These are phyloP conservation scores for Starmerella lactis-condensi DNA, from an alignment of 805 yeast species.

Conservation along the genomic window DNA sequence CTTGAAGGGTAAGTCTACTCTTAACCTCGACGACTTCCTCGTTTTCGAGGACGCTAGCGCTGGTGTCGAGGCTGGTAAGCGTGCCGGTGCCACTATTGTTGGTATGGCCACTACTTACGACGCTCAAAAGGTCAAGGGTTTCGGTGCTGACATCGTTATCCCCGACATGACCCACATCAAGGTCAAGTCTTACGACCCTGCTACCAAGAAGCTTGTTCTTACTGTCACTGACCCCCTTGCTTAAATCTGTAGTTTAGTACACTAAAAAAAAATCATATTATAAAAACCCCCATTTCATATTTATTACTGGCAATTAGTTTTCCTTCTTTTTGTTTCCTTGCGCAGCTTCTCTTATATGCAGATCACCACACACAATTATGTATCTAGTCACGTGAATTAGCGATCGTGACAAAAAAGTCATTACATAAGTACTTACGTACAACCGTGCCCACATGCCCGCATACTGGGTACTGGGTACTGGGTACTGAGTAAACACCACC, in stretches of 20 bases:
- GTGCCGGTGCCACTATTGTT: constrained; percentile 63
- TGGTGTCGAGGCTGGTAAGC: constrained; percentile 67
- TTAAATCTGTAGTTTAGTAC: constrained; percentile 1
- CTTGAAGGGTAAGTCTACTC: constrained; percentile 24
- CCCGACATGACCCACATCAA: constrained; percentile 47
- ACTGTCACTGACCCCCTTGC: constrained; percentile 15
- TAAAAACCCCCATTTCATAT: too few relatives aligned
- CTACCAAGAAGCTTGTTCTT: constrained; percentile 17
- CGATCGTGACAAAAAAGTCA: too few relatives aligned
- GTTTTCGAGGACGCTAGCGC: constrained; percentile 84
- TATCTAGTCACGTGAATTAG: too few relatives aligned
- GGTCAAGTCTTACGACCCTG: constrained; percentile 35
- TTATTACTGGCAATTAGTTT: too few relatives aligned
- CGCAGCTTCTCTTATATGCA: too few relatives aligned
- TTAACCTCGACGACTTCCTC: constrained; percentile 26
- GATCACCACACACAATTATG: too few relatives aligned
- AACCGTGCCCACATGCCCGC: too few relatives aligned
- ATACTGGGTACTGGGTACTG: too few relatives aligned
- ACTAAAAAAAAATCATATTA: too few relatives aligned
- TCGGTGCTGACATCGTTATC: constrained; percentile 72
- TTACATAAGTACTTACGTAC: too few relatives aligned
- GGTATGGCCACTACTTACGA: constrained; percentile 71
- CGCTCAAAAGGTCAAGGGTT: constrained; percentile 44
- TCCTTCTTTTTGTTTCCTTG: too few relatives aligned
- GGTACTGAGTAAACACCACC: too few relatives aligned